phyloP scores from a whole-genome alignment of 257 asterid species.

The Ballota nigra region DNA sequence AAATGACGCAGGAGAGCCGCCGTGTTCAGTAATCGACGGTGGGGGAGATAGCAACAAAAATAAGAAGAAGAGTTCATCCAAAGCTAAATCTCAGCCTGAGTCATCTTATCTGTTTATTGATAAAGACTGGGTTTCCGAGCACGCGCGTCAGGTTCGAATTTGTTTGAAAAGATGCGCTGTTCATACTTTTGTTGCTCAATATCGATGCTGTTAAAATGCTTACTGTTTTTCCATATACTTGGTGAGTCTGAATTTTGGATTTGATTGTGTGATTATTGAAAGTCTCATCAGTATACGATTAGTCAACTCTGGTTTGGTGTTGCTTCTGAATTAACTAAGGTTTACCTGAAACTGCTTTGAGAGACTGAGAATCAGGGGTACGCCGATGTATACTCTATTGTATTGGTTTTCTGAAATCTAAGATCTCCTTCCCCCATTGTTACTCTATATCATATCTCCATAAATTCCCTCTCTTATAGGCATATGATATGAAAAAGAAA shows the following conservation, averaged over 20 bases:
- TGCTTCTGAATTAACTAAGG: constrained; percentile 5
- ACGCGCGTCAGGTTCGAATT: constrained; percentile 84
- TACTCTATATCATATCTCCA: not conserved
- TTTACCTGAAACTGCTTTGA: constrained; percentile 1
- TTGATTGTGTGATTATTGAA: not conserved
- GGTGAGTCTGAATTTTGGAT: not conserved
- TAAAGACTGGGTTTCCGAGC: constrained; percentile 86
- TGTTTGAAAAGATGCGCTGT: not conserved
- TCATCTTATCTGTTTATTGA: constrained; percentile 67
- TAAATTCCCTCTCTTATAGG: not conserved
- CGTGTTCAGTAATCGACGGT: constrained; percentile 57
- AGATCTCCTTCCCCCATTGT: not conserved
- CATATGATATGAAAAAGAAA: not conserved
- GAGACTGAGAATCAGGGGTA: not conserved
- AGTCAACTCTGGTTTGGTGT: constrained; percentile 2
- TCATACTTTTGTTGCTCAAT: constrained; percentile 17
- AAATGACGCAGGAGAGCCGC: constrained; percentile 75
- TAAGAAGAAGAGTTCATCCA: constrained; percentile 62
- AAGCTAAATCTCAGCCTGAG: constrained; percentile 58
- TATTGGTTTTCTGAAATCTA: not conserved
- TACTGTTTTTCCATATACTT: not conserved
- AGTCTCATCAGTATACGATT: not conserved
- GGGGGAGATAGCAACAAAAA: constrained; percentile 41
- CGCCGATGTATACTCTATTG: not conserved
- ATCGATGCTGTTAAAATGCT: not conserved